Evolutionary conservation across 441 rosid genomes (phyloP), one percentile per base, ranked within the genome.

Genomic region (Erodium texanum): DNA sequence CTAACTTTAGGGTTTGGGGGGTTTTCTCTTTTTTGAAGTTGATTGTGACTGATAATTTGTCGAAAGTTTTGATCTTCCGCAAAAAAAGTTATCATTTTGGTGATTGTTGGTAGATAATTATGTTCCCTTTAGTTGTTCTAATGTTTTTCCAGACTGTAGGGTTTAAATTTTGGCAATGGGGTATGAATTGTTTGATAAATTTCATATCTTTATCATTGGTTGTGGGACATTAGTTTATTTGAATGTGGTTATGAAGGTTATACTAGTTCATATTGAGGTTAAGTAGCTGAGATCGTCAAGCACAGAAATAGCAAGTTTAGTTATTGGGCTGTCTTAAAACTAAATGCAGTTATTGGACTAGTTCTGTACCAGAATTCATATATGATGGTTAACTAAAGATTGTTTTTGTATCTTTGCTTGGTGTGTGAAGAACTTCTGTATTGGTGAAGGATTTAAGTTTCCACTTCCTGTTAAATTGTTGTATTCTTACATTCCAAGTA

Each of bases 1-100:
- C 52, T 63, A 43, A 68, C 52, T 71, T 36, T 70, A 59, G 43
- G 63, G 63, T 59, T 72, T 70, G 68, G 65, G 29, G 70, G 48
- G 15, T 62, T 71, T 72, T 15, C 19, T 7, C 7, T 66, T 8
- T 19, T 59, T 38, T 61, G 12, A 38, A 74, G 70, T 71, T 74
- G 62, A 64, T 19, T 18, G 24, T 32, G 67, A 36, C 43, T 61
- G 71, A 20, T 65, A 9, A 38, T 59, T 64, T 63, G 16, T 67
- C 34, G n/a, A 24, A 11, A 1, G 9, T 0, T 66, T 43, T 32
- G 16, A 7, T 58, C 50, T 36, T 10, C 15, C 23, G 41, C 41
- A 2, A 7, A 16, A 16, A 38, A 72, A 66, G 10, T 23, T 18
- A 27, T 19, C n/a, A 18, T 14, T 19, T 74, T 70, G 5, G 50